Conservation (phyloP, 345 rosid genomes). For the Tarenaya hassleriana region DNA sequence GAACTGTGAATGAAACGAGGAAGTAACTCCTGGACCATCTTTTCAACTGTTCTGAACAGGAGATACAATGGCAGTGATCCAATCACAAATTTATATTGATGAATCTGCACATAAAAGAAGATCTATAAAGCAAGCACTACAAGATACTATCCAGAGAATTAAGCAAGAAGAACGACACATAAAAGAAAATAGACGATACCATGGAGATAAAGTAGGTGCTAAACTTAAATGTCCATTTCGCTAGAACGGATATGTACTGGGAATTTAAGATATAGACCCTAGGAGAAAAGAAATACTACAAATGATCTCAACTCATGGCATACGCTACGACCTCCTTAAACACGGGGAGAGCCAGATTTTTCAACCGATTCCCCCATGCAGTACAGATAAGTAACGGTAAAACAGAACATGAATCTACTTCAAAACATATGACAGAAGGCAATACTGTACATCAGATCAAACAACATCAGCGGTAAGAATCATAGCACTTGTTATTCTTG, state of each 20-base stretch:
- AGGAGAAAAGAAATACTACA: too few relatives aligned
- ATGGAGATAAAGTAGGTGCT: background rate
- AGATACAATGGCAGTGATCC: slow-evolving; percentile 43
- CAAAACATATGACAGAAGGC: background rate
- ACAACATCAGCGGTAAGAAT: background rate
- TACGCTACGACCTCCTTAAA: too few relatives aligned
- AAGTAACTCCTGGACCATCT: slow-evolving; percentile 34
- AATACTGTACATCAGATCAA: background rate
- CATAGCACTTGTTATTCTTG: background rate
- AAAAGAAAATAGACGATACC: slow-evolving; percentile 3
- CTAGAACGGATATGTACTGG: background rate
- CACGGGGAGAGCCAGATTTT: too few relatives aligned
- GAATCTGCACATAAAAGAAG: slow-evolving; percentile 43
- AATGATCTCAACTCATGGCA: too few relatives aligned
- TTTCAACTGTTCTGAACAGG: slow-evolving; percentile 33
- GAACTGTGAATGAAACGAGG: slow-evolving; percentile 33
- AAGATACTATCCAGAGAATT: background rate
- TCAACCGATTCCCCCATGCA: too few relatives aligned
- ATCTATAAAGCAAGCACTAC: slow-evolving; percentile 18
- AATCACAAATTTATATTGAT: slow-evolving; percentile 28
- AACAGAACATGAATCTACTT: too few relatives aligned
- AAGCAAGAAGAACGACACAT: background rate
- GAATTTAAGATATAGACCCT: background rate
- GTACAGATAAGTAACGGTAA: too few relatives aligned
- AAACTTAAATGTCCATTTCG: background rate